Evolutionary conservation across 164 flowering plant species (phyloP).

Genomic region (Annona squamosa): DNA sequence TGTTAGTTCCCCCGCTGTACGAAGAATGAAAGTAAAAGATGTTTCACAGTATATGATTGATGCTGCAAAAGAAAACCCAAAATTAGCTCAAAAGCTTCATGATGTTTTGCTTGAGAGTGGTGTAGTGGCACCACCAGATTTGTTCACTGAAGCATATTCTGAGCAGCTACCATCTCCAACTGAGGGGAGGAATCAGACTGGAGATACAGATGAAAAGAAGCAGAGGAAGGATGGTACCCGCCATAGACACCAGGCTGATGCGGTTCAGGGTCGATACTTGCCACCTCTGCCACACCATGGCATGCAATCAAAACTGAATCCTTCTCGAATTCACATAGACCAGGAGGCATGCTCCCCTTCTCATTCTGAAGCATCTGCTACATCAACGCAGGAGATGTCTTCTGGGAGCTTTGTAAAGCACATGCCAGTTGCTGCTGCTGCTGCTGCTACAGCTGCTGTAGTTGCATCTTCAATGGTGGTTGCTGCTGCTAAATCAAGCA

Average conservation of each 20-base stretch:
- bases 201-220: constrained; percentile 21
- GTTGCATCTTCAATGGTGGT: constrained; percentile 90
- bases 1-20: constrained; percentile 78
- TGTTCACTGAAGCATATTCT: constrained; percentile 58
- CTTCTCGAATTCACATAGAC: constrained; percentile 23
- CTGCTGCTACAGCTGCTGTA: constrained; percentile 86
- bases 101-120: constrained; percentile 96
- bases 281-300: constrained; percentile 59
- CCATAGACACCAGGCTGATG: constrained; percentile 26
- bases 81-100: constrained; percentile 90
- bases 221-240: constrained; percentile 22
- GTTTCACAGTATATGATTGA: constrained; percentile 94
- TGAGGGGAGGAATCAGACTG: constrained; percentile 30
- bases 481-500: constrained; percentile 63
- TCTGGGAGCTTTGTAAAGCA: constrained; percentile 36
- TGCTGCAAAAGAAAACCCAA: constrained; percentile 96
- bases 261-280: constrained; percentile 24
- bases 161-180: constrained; percentile 29
- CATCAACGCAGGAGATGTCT: constrained; percentile 10
- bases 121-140: constrained; percentile 75
- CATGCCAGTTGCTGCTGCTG: constrained; percentile 81
- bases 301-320: constrained; percentile 25
- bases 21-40: constrained; percentile 86
- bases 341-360: constrained; percentile 24
- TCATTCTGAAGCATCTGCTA: constrained; percentile 27